Evolutionary conservation across 2,329 filamentous ascomycete species (phyloP).

Genomic region (Phaeosphaeriaceae sp.): DNA sequence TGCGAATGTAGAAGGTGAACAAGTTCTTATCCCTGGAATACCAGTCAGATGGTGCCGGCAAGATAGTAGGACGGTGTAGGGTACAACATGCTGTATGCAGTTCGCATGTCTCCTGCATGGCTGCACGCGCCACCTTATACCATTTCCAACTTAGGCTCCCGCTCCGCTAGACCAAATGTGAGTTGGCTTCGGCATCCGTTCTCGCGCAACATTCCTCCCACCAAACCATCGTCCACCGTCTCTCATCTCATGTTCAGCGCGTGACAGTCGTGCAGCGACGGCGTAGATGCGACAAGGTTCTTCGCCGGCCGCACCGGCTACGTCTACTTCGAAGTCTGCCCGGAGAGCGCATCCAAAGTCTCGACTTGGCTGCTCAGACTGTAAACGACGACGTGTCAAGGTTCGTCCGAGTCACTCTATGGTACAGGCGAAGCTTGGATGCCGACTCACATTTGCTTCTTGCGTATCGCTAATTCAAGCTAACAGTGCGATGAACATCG

Average conservation of each 20-base stretch:
- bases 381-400: conserved; percentile 26
- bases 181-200: not conserved
- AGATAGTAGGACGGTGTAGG: not conserved
- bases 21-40: not conserved
- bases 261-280: not conserved
- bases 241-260: not conserved
- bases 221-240: not conserved
- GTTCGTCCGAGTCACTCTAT: conserved; percentile 7
- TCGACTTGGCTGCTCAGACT: conserved; percentile 19
- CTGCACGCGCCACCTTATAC: not conserved
- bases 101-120: not conserved
- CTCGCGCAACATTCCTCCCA: not conserved
- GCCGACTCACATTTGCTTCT: not conserved
- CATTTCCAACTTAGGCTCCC: not conserved
- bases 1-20: conserved; percentile 17
- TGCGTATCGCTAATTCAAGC: conserved; percentile 3
- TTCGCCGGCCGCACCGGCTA: not conserved
- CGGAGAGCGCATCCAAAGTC: conserved; percentile 21
- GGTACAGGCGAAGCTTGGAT: not conserved
- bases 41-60: conserved; percentile 8
- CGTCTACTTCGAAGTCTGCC: conserved; percentile 5
- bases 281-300: not conserved
- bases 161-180: not conserved
- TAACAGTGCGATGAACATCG: conserved; percentile 30
- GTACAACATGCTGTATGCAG: not conserved